Evolutionary conservation across 2,329 filamentous ascomycete genomes (phyloP).

Genomic region (Colletotrichum salicis): DNA sequence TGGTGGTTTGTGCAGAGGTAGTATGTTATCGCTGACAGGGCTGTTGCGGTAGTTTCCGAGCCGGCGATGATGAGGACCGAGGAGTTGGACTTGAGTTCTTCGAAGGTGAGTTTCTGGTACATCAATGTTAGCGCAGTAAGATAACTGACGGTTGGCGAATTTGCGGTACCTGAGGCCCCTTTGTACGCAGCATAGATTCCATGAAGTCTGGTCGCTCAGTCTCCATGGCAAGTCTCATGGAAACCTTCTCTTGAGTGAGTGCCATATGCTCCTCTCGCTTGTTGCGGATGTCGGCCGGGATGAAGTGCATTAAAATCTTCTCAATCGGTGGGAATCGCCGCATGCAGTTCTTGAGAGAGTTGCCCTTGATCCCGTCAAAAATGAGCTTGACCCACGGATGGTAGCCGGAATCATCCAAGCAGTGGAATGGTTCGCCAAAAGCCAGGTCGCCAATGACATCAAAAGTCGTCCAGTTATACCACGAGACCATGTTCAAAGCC

Average conservation of each 20-base stretch:
- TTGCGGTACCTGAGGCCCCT: constrained; percentile 7
- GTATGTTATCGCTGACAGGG: constrained; percentile 16
- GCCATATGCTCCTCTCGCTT: constrained; percentile 4
- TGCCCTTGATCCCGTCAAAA: constrained; percentile 28
- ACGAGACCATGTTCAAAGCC: constrained; percentile 34
- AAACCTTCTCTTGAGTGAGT: not conserved
- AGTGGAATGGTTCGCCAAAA: constrained; percentile 38
- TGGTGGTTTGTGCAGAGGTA: not conserved
- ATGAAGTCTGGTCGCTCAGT: constrained; percentile 23
- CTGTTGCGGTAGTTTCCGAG: constrained; percentile 28
- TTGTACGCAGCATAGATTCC: constrained; percentile 20
- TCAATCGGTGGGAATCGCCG: not conserved
- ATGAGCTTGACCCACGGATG: constrained; percentile 34
- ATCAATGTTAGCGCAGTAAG: too few species aligned
- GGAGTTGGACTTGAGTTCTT: constrained; percentile 31
- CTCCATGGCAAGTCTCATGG: constrained; percentile 3
- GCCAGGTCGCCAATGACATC: constrained; percentile 38
- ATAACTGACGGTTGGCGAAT: too few species aligned
- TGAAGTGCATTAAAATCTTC: not conserved
- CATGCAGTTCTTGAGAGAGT: not conserved
- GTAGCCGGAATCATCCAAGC: constrained; percentile 26
- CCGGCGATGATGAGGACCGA: constrained; percentile 11
- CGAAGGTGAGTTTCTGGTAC: constrained; percentile 15
- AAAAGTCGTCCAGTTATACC: constrained; percentile 32
- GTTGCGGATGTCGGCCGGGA: not conserved